Conservation (phyloP, 805 yeast genomes). For the Ogataea paraovalis region DNA sequence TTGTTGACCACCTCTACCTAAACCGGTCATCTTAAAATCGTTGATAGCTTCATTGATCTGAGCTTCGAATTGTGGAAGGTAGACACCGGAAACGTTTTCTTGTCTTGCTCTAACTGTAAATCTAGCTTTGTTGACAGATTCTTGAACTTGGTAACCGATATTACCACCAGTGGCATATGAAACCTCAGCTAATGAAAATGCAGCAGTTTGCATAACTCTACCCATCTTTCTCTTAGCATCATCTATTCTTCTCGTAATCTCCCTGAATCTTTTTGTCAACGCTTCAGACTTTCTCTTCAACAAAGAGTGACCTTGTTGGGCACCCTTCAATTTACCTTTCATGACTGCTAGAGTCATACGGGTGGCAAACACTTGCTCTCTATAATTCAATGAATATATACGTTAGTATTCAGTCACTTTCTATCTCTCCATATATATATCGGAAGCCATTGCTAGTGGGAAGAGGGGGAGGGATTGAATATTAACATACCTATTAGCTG, state of each 20-base stretch:
- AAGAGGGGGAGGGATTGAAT: too few species aligned
- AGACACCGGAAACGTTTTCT: constrained; percentile 95
- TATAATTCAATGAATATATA: constrained; percentile 26
- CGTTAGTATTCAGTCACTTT: constrained; percentile 3
- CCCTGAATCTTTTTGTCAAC: constrained; percentile 91
- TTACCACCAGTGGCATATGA: constrained; percentile 97
- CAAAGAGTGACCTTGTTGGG: constrained; percentile 91
- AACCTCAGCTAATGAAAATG: constrained; percentile 95
- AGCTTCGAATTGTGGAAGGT: constrained; percentile 87
- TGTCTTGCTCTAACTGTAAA: constrained; percentile 88
- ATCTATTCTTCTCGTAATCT: constrained; percentile 89
- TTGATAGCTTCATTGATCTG: constrained; percentile 79
- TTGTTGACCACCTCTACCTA: constrained; percentile 98
- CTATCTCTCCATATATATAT: too few species aligned
- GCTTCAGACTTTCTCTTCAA: constrained; percentile 97
- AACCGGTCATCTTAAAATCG: constrained; percentile 93
- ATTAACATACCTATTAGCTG: constrained; percentile 53
- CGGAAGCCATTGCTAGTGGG: neutral
- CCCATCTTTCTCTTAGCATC: constrained; percentile 98
- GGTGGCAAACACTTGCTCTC: constrained; percentile 96
- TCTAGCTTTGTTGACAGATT: constrained; percentile 85
- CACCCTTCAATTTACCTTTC: constrained; percentile 96
- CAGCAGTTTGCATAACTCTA: constrained; percentile 96
- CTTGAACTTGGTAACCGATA: constrained; percentile 93
- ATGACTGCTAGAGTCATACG: constrained; percentile 94